Base-by-base conservation (phyloP, 345 rosid genomes). In the Gossypium longicalyx region DNA sequence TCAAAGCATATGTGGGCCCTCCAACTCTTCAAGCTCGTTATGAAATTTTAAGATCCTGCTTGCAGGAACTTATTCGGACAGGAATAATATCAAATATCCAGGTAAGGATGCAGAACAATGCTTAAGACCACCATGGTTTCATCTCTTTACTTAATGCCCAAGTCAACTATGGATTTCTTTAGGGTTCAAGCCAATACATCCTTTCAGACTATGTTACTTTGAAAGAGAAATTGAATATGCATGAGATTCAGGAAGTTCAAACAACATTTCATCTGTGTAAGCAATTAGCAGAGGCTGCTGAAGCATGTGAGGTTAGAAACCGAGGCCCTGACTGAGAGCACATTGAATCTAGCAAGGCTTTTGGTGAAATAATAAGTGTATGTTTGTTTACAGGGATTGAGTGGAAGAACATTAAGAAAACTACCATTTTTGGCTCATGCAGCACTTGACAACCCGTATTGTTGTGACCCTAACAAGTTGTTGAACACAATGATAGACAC, bases 1-100 rank as follows among this genome's bases (percentile, higher is more conserved):
- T 95, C 78, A 95, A 95, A 85, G 99, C 99, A 48, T 95, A 93
- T 74, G 90, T 95, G 72, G 98, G 98, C 73, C 98, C 99, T 75
- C 98, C 99, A 80, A 90, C 89, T 77, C 86, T 91, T 83, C 88
- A 88, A 80, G 99, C 97, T 78, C 96, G 99, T 73, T 93, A 90
- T 63, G 97, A 91, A 80, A 95, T 93, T 78, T 80, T 95, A 66
- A 87, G 92, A 72, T 91, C 98, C 66, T 93, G 97, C 80, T 76
- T 91, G 82, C 91, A 88, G 71, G 98, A 95, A 80, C 90, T 95
- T 67, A 64, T 88, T 13, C 82, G 94, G 62, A 86, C 86, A 34
- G 91, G 87, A 83, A 89, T 95, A 71, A 25, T 95, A 83, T 79
- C 92, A 77, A 80, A 81, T 73, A 79, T 81, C 79, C 89, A 87